These are phyloP conservation scores for Aspergillus luchuensis DNA, from an alignment of 2,329 filamentous ascomycete species.

Conservation along the genomic window DNA sequence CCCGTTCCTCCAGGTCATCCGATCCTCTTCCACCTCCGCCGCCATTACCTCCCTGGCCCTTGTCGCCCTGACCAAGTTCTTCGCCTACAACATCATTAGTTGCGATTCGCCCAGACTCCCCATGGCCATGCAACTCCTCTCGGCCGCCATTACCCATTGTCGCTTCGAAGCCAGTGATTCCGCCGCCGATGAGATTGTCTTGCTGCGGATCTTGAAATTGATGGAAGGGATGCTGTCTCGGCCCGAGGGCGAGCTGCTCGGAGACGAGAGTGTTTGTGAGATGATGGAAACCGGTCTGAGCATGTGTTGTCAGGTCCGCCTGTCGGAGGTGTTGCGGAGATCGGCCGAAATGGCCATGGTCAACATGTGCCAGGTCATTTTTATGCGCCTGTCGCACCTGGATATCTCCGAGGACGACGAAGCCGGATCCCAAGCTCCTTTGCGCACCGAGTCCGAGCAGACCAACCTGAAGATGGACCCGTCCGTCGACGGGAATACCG, in stretches of 20 bases:
- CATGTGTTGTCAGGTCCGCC: constrained; percentile 91
- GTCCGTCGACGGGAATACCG: constrained; percentile 66
- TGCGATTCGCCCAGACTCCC: constrained; percentile 82
- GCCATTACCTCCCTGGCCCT: constrained; percentile 94
- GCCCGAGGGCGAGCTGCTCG: constrained; percentile 87
- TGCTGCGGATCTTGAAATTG: constrained; percentile 89
- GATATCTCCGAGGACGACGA: constrained; percentile 74
- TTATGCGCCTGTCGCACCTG: constrained; percentile 85
- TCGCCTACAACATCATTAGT: constrained; percentile 89
- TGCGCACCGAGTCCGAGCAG: constrained; percentile 60
- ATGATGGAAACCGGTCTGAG: constrained; percentile 99
- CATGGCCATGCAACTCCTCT: constrained; percentile 90
- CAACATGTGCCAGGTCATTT: constrained; percentile 98
- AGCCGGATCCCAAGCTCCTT: constrained; percentile 65
- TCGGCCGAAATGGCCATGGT: constrained; percentile 98
- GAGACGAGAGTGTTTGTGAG: constrained; percentile 96
- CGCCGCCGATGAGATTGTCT: constrained; percentile 90
- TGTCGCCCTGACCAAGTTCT: constrained; percentile 92
- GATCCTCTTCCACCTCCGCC: constrained; percentile 92
- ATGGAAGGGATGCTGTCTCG: constrained; percentile 99
- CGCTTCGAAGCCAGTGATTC: constrained; percentile 96
- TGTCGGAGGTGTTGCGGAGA: constrained; percentile 85
- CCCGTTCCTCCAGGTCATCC: constrained; percentile 94
- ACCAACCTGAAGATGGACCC: constrained; percentile 83
- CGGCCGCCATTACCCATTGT: constrained; percentile 94